phyloP scores from a whole-genome alignment of 148 eudicot species.

The Chenopodium berlandieri region DNA sequence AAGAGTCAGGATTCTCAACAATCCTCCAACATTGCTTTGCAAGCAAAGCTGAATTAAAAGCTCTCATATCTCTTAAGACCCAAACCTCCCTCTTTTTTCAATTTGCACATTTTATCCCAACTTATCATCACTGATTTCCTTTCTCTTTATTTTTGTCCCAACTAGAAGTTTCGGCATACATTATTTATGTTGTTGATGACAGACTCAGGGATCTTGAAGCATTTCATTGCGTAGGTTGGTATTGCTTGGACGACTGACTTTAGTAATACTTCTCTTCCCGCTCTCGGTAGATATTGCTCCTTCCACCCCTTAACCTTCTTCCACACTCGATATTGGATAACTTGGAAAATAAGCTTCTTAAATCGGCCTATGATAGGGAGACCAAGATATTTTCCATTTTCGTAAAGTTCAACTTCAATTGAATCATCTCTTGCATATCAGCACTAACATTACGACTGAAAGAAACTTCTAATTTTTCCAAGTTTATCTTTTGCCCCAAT shows the following conservation, averaged over 20 bases:
- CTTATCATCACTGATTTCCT: background rate
- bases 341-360: background rate
- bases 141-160: background rate
- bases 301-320: background rate
- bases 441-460: background rate
- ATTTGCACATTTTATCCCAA: background rate
- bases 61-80: background rate
- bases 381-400: background rate
- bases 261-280: background rate
- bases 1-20: background rate
- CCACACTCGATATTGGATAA: background rate
- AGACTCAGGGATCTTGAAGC: background rate
- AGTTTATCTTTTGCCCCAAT: background rate
- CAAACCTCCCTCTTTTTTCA: background rate
- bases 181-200: background rate
- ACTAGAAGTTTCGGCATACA: background rate
- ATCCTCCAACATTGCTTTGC: background rate
- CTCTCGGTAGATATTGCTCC: background rate
- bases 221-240: background rate
- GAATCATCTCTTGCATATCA: background rate
- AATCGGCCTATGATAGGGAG: background rate
- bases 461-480: background rate
- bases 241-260: background rate
- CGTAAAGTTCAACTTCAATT: background rate
- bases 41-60: background rate